A percentile compares a stretch with the other conserved stretches of the same genome.
Evolutionary conservation across 2,329 filamentous ascomycete species (phyloP).

Genomic region (Ceratocystiopsis sp.): DNA sequence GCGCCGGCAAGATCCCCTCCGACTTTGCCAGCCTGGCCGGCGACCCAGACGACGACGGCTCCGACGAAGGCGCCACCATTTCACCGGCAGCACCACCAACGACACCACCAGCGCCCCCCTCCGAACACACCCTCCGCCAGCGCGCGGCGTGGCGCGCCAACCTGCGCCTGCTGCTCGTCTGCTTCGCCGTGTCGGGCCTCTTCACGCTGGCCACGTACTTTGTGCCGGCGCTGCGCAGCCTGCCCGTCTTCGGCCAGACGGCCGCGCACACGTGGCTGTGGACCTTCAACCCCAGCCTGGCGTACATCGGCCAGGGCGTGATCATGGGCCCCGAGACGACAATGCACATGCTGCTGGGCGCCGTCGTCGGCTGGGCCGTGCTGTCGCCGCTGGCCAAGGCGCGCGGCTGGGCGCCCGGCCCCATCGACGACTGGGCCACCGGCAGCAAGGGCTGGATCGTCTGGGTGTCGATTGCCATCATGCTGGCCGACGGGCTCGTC

Average conservation of each 20-base stretch:
- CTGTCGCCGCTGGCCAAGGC: conserved; percentile 77
- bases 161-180: conserved; percentile 35
- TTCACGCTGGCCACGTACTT: conserved; percentile 83
- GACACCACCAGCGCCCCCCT: neutral
- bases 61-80: neutral
- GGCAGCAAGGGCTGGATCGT: conserved; percentile 98
- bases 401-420: conserved; percentile 76
- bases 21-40: conserved; percentile 15
- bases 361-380: conserved; percentile 76
- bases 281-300: conserved; percentile 92
- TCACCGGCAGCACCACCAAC: too few relatives aligned
- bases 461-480: conserved; percentile 89
- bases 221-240: conserved; percentile 61
- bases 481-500: conserved; percentile 84
- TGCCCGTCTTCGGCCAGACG: conserved; percentile 68
- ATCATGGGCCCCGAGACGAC: conserved; percentile 97
- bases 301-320: conserved; percentile 91
- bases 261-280: conserved; percentile 76
- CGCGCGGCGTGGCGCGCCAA: conserved; percentile 26
- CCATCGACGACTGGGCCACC: conserved; percentile 72
- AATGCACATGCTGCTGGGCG: conserved; percentile 85
- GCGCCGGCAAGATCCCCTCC: conserved; percentile 5
- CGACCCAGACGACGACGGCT: neutral
- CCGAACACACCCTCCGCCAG: conserved; percentile 15
- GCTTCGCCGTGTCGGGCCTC: conserved; percentile 40